Evolutionary conservation across 495 filamentous ascomycete species (phyloP), one percentile per base, ranked within the genome.

Genomic region (Hypoxylon cercidicola): DNA sequence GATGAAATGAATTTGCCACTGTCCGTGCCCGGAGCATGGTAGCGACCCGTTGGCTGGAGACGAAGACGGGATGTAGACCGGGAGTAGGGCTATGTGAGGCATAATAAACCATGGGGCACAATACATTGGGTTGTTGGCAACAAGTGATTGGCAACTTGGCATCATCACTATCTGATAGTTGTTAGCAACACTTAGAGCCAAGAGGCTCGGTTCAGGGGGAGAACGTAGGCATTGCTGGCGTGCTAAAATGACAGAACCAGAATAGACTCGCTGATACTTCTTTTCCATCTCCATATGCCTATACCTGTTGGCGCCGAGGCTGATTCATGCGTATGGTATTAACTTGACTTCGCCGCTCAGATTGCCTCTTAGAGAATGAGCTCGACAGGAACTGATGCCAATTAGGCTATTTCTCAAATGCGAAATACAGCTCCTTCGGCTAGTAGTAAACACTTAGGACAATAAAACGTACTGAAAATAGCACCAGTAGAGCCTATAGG

Each of bases 141-240:
- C 12, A 15, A 13, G 25, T 47, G 49, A 32, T 60, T 63, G 37
- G 54, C 47, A 56, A 54, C 43, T 54, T 47, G 39, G 46, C 16
- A 34, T 46, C 15, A 28, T 39, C 13, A 25, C 45, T 19, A 40
- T 2, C 40, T 41, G 11, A 58, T 23, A 37, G 43, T 23, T 35
- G 43, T 52, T 55, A 55, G 54, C 46, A 25, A 28, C 15, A 52
- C 30, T 52, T 15, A 16, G 25, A 16, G 39, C 34, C 18, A 1
- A 45, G 45, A 62, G 35, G 45, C 7, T 60, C 39, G 59, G 16
- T 50, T 53, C 15, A 44, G 30, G 44, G 59, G 23, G 23, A 21
- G 25, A 28, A 23, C 13, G 52, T 5, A 46, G 12, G 32, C 15
- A 35, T 28, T 37, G 21, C 4, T 13, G 8, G 44, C 5, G 20